A percentile compares a stretch with the other conserved stretches of the same genome.
These are phyloP conservation scores for Tolypocladium amazonense DNA, from an alignment of 2,329 filamentous ascomycete genomes.

Conservation along the genomic window DNA sequence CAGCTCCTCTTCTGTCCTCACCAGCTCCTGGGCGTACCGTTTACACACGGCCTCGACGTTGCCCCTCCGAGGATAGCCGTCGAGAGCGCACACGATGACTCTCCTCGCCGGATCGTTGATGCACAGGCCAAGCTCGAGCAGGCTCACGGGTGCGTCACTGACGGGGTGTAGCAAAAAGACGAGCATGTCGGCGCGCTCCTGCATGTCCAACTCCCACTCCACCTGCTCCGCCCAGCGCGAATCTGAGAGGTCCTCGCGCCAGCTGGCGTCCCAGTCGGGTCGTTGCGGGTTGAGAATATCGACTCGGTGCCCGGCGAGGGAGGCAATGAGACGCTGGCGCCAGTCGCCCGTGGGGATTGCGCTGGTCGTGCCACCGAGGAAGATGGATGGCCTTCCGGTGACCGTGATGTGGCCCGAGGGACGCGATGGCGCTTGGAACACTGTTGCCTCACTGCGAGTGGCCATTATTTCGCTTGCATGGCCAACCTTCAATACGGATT, in stretches of 20 bases:
- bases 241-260: slow-evolving; percentile 37
- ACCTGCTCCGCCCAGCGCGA: slow-evolving; percentile 41
- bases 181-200: slow-evolving; percentile 40
- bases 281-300: slow-evolving; percentile 49
- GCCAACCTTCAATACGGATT: not conserved
- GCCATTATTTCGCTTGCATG: not conserved
- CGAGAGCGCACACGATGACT: slow-evolving; percentile 41
- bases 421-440: slow-evolving; percentile 17
- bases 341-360: slow-evolving; percentile 32
- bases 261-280: slow-evolving; percentile 42
- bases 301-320: slow-evolving; percentile 33
- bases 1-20: slow-evolving; percentile 31
- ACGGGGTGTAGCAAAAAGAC: slow-evolving; percentile 44
- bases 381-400: slow-evolving; percentile 27
- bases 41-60: slow-evolving; percentile 49
- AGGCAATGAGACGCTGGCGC: slow-evolving; percentile 32
- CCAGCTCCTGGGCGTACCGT: slow-evolving; percentile 31
- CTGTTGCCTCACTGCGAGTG: not conserved
- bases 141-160: slow-evolving; percentile 43
- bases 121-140: slow-evolving; percentile 50
- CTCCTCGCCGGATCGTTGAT: slow-evolving; percentile 24
- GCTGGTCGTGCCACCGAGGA: slow-evolving; percentile 49
- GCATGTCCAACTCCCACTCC: slow-evolving; percentile 50
- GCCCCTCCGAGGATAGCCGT: slow-evolving; percentile 45
- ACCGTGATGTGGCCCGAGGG: slow-evolving; percentile 5